Percentiles rank a stretch among this genome's conserved stretches.
phyloP scores from a whole-genome alignment of 2,329 filamentous ascomycete species.

The Ilyonectria robusta region DNA sequence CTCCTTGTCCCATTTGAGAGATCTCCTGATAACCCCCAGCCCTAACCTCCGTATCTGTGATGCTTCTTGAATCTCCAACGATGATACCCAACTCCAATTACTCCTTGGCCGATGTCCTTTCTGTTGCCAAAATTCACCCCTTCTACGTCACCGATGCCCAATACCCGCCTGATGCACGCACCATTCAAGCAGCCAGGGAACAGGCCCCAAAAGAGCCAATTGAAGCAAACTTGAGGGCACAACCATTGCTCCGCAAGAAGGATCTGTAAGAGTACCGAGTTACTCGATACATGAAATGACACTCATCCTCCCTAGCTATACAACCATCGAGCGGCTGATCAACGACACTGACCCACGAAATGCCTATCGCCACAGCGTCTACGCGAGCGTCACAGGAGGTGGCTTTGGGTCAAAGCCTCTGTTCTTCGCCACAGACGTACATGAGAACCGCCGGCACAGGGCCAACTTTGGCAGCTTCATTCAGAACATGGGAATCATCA shows the following conservation, averaged over 20 bases:
- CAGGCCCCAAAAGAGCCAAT: background rate
- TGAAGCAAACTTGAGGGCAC: slow-evolving; percentile 11
- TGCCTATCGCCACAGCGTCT: slow-evolving; percentile 54
- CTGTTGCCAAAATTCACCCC: slow-evolving; percentile 53
- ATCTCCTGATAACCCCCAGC: slow-evolving; percentile 1
- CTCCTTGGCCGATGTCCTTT: slow-evolving; percentile 50
- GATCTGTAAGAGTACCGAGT: slow-evolving; percentile 38
- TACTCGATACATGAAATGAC: background rate
- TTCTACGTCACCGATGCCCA: slow-evolving; percentile 49
- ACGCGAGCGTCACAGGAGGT: slow-evolving; percentile 59
- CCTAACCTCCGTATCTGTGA: too few species aligned
- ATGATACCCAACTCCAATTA: slow-evolving; percentile 35
- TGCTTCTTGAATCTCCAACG: background rate
- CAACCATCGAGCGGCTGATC: slow-evolving; percentile 52
- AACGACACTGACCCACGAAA: slow-evolving; percentile 52
- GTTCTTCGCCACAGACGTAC: slow-evolving; percentile 57
- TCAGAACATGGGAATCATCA: slow-evolving; percentile 47
- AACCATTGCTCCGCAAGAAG: slow-evolving; percentile 41
- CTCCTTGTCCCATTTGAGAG: background rate
- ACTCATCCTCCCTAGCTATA: slow-evolving; percentile 48
- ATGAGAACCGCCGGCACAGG: slow-evolving; percentile 59
- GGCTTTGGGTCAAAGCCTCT: slow-evolving; percentile 51
- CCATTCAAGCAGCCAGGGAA: slow-evolving; percentile 26
- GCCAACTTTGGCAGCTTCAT: slow-evolving; percentile 52
- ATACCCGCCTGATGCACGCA: slow-evolving; percentile 50